These are phyloP conservation scores for Boletus rubroflammeus DNA, from an alignment of 768 basidiomycete species.

Conservation along the genomic window DNA sequence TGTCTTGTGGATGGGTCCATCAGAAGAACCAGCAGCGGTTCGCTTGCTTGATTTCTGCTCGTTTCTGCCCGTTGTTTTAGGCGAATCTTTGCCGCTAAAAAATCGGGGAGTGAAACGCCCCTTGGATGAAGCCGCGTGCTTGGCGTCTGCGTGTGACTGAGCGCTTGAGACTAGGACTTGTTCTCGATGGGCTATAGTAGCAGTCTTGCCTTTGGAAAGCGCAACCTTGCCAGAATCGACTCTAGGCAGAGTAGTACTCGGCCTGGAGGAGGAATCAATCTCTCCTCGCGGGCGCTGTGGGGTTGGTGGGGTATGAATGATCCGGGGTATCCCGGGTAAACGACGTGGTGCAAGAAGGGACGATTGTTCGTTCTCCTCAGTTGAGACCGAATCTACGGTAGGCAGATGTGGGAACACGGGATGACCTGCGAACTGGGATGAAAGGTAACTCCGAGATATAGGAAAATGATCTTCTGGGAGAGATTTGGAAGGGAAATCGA, in stretches of 20 bases:
- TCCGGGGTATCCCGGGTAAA: conserved; percentile 27
- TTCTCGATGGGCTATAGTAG: conserved; percentile 22
- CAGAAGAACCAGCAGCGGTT: conserved; percentile 4
- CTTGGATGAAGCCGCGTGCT: conserved; percentile 7
- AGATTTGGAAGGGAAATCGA: conserved; percentile 20
- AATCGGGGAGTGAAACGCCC: conserved; percentile 32
- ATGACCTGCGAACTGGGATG: conserved; percentile 9
- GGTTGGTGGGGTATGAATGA: conserved; percentile 37
- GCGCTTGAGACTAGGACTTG: conserved; percentile 27
- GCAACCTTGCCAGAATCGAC: conserved; percentile 12
- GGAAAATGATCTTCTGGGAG: conserved; percentile 18
- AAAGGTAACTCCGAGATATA: conserved; percentile 10
- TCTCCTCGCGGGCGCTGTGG: conserved; percentile 28
- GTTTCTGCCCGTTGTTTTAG: conserved; percentile 17
- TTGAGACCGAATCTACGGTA: conserved; percentile 26
- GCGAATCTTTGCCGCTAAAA: conserved; percentile 24
- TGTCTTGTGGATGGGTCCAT: conserved; percentile 7
- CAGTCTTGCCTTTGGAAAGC: conserved; percentile 9
- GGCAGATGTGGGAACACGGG: conserved; percentile 14
- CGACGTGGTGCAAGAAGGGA: conserved; percentile 30
- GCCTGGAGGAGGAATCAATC: conserved; percentile 4
- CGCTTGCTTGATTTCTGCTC: conserved; percentile 29
- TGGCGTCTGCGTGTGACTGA: conserved; percentile 11
- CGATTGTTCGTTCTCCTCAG: conserved; percentile 24
- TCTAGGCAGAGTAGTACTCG: conserved; percentile 2